Evolutionary conservation across 805 yeast genomes (phyloP).

Genomic region (Ogataea degrootiae): DNA sequence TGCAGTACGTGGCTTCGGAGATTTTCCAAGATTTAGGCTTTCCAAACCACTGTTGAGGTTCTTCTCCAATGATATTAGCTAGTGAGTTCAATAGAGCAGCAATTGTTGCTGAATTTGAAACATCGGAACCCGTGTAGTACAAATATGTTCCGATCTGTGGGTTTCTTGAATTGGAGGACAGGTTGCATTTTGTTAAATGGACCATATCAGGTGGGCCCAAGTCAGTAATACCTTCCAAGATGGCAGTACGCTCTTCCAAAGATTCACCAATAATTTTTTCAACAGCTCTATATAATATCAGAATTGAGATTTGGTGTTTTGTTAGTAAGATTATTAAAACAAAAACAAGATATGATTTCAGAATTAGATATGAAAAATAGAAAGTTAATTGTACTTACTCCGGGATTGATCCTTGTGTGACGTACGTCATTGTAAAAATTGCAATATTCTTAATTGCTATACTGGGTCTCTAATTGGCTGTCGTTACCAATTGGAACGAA

Average conservation of each 20-base stretch:
- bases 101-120: slow-evolving; percentile 69
- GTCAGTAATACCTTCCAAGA: slow-evolving; percentile 55
- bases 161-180: slow-evolving; percentile 27
- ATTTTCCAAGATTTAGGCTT: slow-evolving; percentile 66
- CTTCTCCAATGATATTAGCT: slow-evolving; percentile 56
- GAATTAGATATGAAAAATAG: not conserved
- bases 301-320: too few relatives aligned
- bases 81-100: slow-evolving; percentile 70
- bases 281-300: slow-evolving; percentile 35
- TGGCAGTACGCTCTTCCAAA: slow-evolving; percentile 57
- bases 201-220: slow-evolving; percentile 72
- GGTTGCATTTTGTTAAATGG: slow-evolving; percentile 38
- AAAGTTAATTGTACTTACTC: slow-evolving; percentile 37
- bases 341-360: too few relatives aligned
- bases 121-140: slow-evolving; percentile 72
- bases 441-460: not conserved
- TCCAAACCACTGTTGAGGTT: slow-evolving; percentile 78
- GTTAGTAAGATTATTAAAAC: too few relatives aligned
- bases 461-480: not conserved
- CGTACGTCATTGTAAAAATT: slow-evolving; percentile 26
- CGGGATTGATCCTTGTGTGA: slow-evolving; percentile 60
- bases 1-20: slow-evolving; percentile 63
- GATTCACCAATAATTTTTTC: slow-evolving; percentile 50
- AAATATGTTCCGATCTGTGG: slow-evolving; percentile 65
- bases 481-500: too few relatives aligned